phyloP scores from a whole-genome alignment of 192 early-diverging fungal species.

The Coemansia sp. region DNA sequence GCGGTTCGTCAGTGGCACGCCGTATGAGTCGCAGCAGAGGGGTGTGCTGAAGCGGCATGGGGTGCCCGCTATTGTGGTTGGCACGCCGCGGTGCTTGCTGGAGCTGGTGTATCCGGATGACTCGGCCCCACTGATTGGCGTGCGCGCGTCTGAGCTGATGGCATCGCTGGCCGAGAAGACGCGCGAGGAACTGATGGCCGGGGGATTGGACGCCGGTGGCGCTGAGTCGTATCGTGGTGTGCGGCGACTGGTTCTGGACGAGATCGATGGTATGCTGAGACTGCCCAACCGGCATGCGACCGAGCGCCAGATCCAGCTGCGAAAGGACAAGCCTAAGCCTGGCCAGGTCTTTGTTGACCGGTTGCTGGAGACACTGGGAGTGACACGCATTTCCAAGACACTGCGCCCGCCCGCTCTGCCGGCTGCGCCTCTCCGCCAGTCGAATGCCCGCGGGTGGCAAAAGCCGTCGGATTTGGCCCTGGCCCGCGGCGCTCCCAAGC shows the following conservation, averaged over 20 bases:
- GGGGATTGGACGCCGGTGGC: not conserved
- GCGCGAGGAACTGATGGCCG: not conserved
- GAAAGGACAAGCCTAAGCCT: slow-evolving; percentile 26
- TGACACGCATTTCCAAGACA: not conserved
- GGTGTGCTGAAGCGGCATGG: slow-evolving; percentile 27
- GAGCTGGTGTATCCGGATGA: slow-evolving; percentile 2
- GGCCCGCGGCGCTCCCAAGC: not conserved
- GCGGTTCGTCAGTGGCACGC: slow-evolving; percentile 30
- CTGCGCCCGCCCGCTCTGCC: not conserved
- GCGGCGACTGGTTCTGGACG: slow-evolving; percentile 38
- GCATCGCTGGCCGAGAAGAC: not conserved
- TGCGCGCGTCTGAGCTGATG: not conserved
- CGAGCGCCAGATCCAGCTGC: slow-evolving; percentile 6
- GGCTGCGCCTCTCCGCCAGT: not conserved
- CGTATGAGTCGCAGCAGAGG: slow-evolving; percentile 13
- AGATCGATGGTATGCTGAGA: slow-evolving; percentile 37
- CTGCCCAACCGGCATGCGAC: slow-evolving; percentile 28
- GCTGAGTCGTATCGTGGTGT: slow-evolving; percentile 8
- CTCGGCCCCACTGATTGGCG: not conserved
- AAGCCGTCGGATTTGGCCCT: not conserved
- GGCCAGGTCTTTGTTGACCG: slow-evolving; percentile 40
- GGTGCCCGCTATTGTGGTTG: slow-evolving; percentile 25
- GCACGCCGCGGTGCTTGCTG: slow-evolving; percentile 19
- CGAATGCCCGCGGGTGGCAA: slow-evolving; percentile 10
- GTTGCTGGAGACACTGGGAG: slow-evolving; percentile 8